Evolutionary conservation across 169 alveolate genomes (phyloP), one percentile per base, ranked within the genome.

Genomic region (Plasmodium knowlesi): DNA sequence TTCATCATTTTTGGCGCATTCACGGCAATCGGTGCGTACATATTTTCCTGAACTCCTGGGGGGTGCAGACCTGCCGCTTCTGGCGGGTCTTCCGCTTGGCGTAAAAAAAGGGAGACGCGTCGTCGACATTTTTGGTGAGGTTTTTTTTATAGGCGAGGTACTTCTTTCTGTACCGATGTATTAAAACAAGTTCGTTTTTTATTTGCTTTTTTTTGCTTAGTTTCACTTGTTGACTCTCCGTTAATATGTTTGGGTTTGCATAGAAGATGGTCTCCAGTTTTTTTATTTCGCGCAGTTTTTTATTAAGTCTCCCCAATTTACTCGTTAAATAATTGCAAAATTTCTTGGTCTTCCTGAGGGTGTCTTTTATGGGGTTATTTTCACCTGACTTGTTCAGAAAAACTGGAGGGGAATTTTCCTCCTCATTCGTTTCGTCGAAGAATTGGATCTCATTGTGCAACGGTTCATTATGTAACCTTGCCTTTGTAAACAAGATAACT

Each of bases 241-340:
- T 89, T 71, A 89, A 80, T 19, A 89, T 89, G 53, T 80, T 79
- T 3, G 94, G 90, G 46, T 79, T 89, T 22, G 94, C 71, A 34
- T 73, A 89, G 83, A 89, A 89, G 34, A 89, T 46, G 14, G 91
- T 81, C 70, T 89, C 94, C 73, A 89, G 57, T 70, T 89, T 89
- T 89, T 89, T 89, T 89, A 89, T 89, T 89, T 89, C 94, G 34
- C 94, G 41, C 28, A 89, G 73, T 80, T 89, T 89, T 89, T 89
- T 89, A 89, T 89, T 71, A 46, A 89, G 53, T 61, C 94, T 79
- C n/a, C 91, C 94, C 22, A 89, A 79, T 79, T 89, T 89, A 28
- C 50, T 89, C 28, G 94, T 89, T 41, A 89, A 79, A 80, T 89
- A 89, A 46, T 89, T 89, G 43, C 94, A 89, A 32, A 79, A 81